These are phyloP conservation scores for Cyclotella baltica DNA, from an alignment of 108 stramenopile species.

Conservation along the genomic window DNA sequence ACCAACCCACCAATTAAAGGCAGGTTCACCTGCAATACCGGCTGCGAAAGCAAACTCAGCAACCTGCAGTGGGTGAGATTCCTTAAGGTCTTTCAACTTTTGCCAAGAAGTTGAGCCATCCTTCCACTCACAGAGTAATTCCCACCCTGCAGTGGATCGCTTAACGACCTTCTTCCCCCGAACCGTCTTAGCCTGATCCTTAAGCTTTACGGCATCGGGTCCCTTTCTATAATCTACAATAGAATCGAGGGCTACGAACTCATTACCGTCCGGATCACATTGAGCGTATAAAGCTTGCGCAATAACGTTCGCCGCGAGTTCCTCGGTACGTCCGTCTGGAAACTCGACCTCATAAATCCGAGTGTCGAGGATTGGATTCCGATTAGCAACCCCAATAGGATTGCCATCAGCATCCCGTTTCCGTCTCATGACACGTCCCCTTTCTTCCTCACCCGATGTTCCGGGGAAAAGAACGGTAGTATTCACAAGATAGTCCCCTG, in stretches of 20 bases:
- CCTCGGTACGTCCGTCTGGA: conserved; percentile 23
- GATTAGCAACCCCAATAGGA: conserved; percentile 29
- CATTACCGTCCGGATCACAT: conserved; percentile 38
- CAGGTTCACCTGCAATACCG: conserved; percentile 20
- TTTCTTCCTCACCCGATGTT: too few species aligned
- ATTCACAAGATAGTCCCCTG: conserved; percentile 32
- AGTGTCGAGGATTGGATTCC: conserved; percentile 30
- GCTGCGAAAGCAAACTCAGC: conserved; percentile 23
- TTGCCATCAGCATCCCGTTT: conserved; percentile 49
- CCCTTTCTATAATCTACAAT: neutral
- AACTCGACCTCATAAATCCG: conserved; percentile 32
- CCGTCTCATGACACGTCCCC: conserved; percentile 34
- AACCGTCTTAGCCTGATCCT: too few species aligned
- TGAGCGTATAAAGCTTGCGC: conserved; percentile 10
- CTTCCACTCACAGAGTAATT: conserved; percentile 49
- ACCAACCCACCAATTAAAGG: conserved; percentile 34
- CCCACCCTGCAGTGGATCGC: conserved; percentile 46
- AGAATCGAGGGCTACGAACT: neutral
- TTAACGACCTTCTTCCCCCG: neutral
- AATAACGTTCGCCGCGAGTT: conserved; percentile 30
- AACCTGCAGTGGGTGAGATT: conserved; percentile 10
- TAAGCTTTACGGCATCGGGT: neutral
- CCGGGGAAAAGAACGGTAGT: conserved; percentile 41
- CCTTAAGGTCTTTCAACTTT: conserved; percentile 25
- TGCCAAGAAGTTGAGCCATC: conserved; percentile 38